Base-by-base conservation (phyloP, 2,329 filamentous ascomycete genomes). In the Pseudocercospora fuligena region DNA sequence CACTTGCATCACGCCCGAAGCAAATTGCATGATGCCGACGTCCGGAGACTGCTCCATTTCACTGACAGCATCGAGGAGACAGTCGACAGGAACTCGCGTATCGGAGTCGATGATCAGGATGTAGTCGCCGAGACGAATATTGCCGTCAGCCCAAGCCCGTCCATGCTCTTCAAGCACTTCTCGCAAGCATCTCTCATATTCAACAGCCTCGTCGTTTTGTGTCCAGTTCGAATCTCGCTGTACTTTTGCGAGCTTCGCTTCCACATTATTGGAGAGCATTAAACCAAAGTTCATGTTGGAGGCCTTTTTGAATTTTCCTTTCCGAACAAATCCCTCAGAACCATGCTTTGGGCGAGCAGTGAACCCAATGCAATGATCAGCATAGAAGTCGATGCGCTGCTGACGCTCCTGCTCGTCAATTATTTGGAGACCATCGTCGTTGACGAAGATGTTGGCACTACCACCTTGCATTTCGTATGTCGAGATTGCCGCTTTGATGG, bases 401-500 rank as follows among this genome's bases (percentile, higher is more conserved):
- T 80, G 76, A 11, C 80, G 78, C 62, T 84, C 77, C 36, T 82
- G 81, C n/a, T 79, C 77, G 7, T 82, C 80, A 58, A 92, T 81
- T 36, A 92, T 82, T 78, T 92, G 90, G 61, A 93, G 83, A 73
- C 90, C 90, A 70, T 92, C 90, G 70, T 92, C 90, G 75, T 92
- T 92, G 78, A 92, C 82, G 74, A 92, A 91, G 80, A 92, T 89
- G 76, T 92, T 92, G 69, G 89, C 90, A 7, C 89, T 91, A n/a
- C 90, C 90, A 69, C 90, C 90, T 74, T 92, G 90, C 19, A 92
- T 83, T 76, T 92, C 90, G 74, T 92, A 93, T 0, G 89, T 92
- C 33, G 89, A 90, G 75, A 92, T 92, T 69, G 90, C 90, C 73
- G 90, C 86, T 80, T 93, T 93, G 79, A 94, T 86, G 1, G 91